Evolutionary conservation across 352 stramenopile species (phyloP).

Genomic region (Globisporangium emineosum): DNA sequence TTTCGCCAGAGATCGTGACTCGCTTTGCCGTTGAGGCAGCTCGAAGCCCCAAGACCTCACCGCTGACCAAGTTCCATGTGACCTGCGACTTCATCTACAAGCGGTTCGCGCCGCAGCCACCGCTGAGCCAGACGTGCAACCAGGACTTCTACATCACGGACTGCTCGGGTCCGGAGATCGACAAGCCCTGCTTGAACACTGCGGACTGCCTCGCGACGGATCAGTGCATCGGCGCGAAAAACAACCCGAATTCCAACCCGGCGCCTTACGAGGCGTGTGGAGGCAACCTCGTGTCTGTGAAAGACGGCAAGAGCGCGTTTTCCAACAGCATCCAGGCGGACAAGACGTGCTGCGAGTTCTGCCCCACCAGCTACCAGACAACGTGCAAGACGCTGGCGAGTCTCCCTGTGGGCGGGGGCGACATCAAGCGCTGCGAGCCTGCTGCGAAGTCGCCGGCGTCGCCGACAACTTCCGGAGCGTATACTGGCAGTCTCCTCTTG

Average conservation of each 20-base stretch:
- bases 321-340: not conserved
- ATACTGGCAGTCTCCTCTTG: no score
- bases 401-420: constrained; percentile 25
- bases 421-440: constrained; percentile 59
- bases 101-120: constrained; percentile 15
- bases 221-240: constrained; percentile 23
- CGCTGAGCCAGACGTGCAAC: constrained; percentile 31
- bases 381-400: constrained; percentile 43
- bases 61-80: constrained; percentile 45
- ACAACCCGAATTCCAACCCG: constrained; percentile 6
- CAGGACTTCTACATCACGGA: constrained; percentile 57
- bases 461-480: no score
- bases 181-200: constrained; percentile 23
- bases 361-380: constrained; percentile 17
- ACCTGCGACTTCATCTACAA: constrained; percentile 57
- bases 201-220: constrained; percentile 30
- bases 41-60: constrained; percentile 25
- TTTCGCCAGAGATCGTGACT: no score
- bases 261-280: constrained; percentile 50
- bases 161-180: constrained; percentile 50
- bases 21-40: constrained; percentile 51
- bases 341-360: constrained; percentile 54
- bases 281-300: constrained; percentile 31
- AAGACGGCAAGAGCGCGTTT: not conserved
- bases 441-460: not conserved